These are phyloP conservation scores for Venturiaceae sp. DNA, from an alignment of 2,329 filamentous ascomycete genomes.

Conservation along the genomic window DNA sequence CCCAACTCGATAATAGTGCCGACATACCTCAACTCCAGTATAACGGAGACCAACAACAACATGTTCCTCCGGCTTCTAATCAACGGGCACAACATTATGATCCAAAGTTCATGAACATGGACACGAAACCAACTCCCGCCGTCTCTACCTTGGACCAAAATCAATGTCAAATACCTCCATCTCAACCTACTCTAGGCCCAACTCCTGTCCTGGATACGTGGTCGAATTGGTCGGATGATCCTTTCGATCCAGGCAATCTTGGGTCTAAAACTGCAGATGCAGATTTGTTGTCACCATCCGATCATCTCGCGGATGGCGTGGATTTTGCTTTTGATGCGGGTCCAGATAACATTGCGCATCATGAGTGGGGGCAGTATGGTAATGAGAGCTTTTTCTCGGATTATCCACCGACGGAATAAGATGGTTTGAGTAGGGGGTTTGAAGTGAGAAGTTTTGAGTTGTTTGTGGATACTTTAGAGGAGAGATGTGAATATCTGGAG, in stretches of 20 bases:
- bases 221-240: neutral
- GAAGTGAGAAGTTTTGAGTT: too few species aligned
- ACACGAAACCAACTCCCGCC: neutral
- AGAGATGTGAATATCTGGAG: too few species aligned
- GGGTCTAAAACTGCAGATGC: neutral
- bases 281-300: neutral
- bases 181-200: neutral
- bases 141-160: too few species aligned
- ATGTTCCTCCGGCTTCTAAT: neutral
- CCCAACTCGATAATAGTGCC: neutral
- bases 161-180: neutral
- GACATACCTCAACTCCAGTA: neutral
- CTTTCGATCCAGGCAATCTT: neutral
- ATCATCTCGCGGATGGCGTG: neutral
- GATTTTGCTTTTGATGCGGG: neutral
- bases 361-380: neutral
- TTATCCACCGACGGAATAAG: too few species aligned
- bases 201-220: neutral
- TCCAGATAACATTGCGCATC: too few species aligned
- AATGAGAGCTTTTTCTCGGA: too few species aligned
- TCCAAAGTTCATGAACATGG: neutral
- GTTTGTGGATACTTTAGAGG: too few species aligned
- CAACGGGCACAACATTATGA: neutral
- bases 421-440: too few species aligned
- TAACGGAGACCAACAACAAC: neutral